phyloP scores from a whole-genome alignment of 163 green algal genomes.

The Chlamydomonas reinhardtii region DNA sequence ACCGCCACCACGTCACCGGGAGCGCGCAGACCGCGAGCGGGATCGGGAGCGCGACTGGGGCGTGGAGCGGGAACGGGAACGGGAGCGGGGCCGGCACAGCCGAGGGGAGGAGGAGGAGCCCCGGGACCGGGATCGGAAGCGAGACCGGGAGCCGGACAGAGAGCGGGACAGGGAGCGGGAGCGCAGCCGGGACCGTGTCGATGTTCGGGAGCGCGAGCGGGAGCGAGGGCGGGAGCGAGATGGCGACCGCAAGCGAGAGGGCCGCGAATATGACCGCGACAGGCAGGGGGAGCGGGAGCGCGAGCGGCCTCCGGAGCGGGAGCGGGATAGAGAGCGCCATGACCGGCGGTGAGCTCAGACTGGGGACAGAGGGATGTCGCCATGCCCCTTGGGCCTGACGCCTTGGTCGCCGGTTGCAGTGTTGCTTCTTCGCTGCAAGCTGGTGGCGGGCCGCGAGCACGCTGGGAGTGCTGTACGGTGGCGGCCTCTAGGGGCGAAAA shows the following conservation, averaged over 20 bases:
- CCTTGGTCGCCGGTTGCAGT: no score
- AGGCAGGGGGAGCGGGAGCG: not conserved
- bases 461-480: no score
- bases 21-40: not conserved
- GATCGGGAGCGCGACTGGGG: not conserved
- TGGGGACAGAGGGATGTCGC: no score
- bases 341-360: no score
- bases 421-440: no score
- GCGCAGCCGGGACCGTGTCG: not conserved
- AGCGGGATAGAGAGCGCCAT: not conserved
- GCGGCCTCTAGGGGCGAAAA: no score
- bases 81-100: not conserved
- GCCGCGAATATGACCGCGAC: not conserved
- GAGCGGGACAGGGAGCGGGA: constrained; percentile 19
- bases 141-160: not conserved
- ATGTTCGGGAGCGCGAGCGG: not conserved
- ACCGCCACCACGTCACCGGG: not conserved
- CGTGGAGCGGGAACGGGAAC: not conserved
- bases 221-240: constrained; percentile 1
- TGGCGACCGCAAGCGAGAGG: not conserved
- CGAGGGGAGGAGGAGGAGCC: not conserved
- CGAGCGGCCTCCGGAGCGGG: constrained; percentile 2
- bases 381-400: no score
- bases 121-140: not conserved
- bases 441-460: no score